Conservation (phyloP, 2,329 filamentous ascomycete species). For the Colletotrichum eremochloae region DNA sequence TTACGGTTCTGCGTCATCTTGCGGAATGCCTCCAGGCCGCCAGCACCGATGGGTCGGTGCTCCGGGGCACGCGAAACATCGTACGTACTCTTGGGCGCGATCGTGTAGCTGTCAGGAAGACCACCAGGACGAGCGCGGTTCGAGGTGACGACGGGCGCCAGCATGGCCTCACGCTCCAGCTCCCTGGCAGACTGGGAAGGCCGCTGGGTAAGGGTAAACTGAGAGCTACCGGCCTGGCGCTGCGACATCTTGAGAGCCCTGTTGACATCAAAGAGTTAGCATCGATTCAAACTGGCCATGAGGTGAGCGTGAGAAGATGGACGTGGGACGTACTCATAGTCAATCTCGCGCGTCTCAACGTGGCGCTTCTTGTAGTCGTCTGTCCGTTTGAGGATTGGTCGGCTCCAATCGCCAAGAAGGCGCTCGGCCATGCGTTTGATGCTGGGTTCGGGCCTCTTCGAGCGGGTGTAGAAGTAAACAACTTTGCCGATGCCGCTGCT, state of each 20-base stretch:
- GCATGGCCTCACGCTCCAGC: slow-evolving; percentile 68
- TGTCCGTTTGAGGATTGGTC: slow-evolving; percentile 92
- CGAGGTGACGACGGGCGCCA: slow-evolving; percentile 66
- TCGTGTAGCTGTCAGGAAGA: slow-evolving; percentile 69
- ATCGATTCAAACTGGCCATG: slow-evolving; percentile 19
- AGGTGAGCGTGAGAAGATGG: not conserved
- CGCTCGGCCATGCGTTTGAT: slow-evolving; percentile 97
- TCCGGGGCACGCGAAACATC: slow-evolving; percentile 65
- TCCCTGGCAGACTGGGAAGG: slow-evolving; percentile 59
- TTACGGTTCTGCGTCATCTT: slow-evolving; percentile 76
- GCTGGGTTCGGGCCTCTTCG: slow-evolving; percentile 85
- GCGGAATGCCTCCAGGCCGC: slow-evolving; percentile 74
- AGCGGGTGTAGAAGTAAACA: slow-evolving; percentile 96
- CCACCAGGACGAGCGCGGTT: slow-evolving; percentile 71
- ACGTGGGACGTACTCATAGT: slow-evolving; percentile 68
- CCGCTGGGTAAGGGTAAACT: slow-evolving; percentile 65
- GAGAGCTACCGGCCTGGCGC: slow-evolving; percentile 59
- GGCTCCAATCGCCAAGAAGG: slow-evolving; percentile 94
- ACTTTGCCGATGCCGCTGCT: slow-evolving; percentile 97
- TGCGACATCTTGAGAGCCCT: slow-evolving; percentile 69
- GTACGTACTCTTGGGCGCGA: slow-evolving; percentile 73
- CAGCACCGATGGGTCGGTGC: slow-evolving; percentile 72
- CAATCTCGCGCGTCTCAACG: slow-evolving; percentile 73
- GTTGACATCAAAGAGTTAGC: slow-evolving; percentile 36
- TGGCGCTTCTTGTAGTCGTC: slow-evolving; percentile 93